Evolutionary conservation across 2,329 filamentous ascomycete species (phyloP).

Genomic region (Phyllosticta citribraziliensis): DNA sequence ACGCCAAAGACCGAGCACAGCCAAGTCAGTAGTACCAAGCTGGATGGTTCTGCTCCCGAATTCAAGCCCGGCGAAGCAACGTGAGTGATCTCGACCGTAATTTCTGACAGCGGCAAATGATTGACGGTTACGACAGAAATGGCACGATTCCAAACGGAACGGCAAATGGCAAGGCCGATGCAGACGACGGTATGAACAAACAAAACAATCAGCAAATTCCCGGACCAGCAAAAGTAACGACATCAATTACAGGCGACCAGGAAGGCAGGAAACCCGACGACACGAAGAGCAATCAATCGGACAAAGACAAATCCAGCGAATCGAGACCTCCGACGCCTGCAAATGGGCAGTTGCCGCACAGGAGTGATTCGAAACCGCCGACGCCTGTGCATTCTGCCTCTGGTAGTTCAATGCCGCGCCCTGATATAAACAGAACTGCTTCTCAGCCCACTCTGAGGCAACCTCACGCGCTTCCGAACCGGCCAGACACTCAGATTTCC

Average conservation of each 20-base stretch:
- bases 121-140: conserved; percentile 16
- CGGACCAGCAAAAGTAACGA: neutral
- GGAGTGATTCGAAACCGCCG: conserved; percentile 13
- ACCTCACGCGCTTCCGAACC: conserved; percentile 42
- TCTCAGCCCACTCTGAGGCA: conserved; percentile 6
- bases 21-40: conserved; percentile 24
- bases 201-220: neutral
- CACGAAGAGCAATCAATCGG: neutral
- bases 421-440: conserved; percentile 3
- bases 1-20: conserved; percentile 33
- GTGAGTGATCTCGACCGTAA: neutral
- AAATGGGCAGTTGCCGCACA: neutral
- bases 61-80: conserved; percentile 46
- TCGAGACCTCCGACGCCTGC: conserved; percentile 8
- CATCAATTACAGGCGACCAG: neutral
- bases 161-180: conserved; percentile 35
- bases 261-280: neutral
- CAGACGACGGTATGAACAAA: conserved; percentile 64
- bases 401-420: conserved; percentile 13
- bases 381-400: conserved; percentile 15
- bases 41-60: conserved; percentile 49
- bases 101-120: neutral
- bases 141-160: conserved; percentile 22
- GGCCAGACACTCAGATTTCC: conserved; percentile 49
- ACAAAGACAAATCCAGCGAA: neutral